Evolutionary conservation across 2,329 filamentous ascomycete genomes (phyloP).

Genomic region (Sporothrix globosa): DNA sequence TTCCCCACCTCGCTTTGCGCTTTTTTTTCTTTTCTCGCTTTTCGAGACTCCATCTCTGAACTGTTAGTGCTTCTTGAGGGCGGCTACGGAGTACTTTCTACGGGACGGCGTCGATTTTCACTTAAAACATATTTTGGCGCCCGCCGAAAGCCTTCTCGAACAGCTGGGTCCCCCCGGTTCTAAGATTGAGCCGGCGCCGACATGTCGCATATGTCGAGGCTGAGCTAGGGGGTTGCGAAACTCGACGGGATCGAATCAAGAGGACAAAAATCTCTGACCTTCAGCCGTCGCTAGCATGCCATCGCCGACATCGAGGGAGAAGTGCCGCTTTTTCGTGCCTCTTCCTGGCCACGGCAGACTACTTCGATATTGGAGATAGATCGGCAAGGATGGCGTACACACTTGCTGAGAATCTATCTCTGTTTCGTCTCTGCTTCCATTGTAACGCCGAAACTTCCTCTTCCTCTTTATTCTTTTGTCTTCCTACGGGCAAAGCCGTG

Average conservation of each 20-base stretch:
- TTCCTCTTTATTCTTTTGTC: no score
- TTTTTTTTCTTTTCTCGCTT: background rate
- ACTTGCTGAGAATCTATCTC: background rate
- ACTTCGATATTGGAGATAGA: background rate
- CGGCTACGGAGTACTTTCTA: no score
- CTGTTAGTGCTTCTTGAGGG: background rate
- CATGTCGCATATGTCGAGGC: no score
- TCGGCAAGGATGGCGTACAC: background rate
- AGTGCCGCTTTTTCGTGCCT: background rate
- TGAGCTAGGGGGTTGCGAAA: background rate
- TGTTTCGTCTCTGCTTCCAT: background rate
- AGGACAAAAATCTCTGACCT: background rate
- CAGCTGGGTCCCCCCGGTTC: background rate
- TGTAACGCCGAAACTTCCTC: no score
- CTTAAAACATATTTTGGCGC: background rate
- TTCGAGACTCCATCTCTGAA: background rate
- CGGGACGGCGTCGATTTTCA: no score
- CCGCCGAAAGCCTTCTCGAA: constrained; percentile 7
- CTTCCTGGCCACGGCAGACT: background rate
- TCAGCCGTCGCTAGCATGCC: background rate
- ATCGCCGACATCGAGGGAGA: background rate
- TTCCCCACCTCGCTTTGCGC: background rate
- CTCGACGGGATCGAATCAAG: background rate
- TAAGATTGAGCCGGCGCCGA: background rate
- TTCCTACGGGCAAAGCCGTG: no score